phyloP scores from a whole-genome alignment of 2,329 filamentous ascomycete genomes.

The Ceratocystis smalleyi region DNA sequence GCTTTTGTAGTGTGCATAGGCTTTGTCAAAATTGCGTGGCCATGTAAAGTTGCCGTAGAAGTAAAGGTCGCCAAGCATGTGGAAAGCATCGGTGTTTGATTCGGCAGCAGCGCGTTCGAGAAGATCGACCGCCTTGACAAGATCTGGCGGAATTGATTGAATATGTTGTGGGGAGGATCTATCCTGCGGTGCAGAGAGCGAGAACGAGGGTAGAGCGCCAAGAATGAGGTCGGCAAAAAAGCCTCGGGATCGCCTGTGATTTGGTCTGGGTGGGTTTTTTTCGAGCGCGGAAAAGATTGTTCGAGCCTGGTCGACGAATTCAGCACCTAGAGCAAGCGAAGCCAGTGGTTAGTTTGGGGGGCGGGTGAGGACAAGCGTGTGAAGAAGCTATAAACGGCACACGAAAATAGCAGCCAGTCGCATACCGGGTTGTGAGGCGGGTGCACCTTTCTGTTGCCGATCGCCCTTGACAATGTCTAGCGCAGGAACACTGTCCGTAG shows the following conservation, averaged over 20 bases:
- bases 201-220: constrained; percentile 14
- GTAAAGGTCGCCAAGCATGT: constrained; percentile 81
- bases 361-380: background rate
- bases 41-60: constrained; percentile 91
- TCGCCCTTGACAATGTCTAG: background rate
- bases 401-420: background rate
- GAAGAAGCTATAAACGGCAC: background rate
- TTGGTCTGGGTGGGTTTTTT: constrained; percentile 10
- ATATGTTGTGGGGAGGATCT: background rate
- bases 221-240: constrained; percentile 5
- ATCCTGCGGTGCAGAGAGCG: constrained; percentile 11
- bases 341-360: background rate
- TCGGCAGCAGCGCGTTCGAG: constrained; percentile 37
- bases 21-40: constrained; percentile 61
- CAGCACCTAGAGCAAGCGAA: constrained; percentile 2
- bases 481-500: background rate
- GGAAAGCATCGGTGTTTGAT: constrained; percentile 70
- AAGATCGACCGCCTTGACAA: constrained; percentile 34
- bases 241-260: background rate
- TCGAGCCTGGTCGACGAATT: constrained; percentile 14
- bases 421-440: background rate
- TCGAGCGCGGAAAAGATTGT: constrained; percentile 10
- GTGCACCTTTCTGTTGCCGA: background rate
- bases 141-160: constrained; percentile 2
- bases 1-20: constrained; percentile 67